Conservation (phyloP, 2,329 filamentous ascomycete genomes). For the Alternaria tenuissima region DNA sequence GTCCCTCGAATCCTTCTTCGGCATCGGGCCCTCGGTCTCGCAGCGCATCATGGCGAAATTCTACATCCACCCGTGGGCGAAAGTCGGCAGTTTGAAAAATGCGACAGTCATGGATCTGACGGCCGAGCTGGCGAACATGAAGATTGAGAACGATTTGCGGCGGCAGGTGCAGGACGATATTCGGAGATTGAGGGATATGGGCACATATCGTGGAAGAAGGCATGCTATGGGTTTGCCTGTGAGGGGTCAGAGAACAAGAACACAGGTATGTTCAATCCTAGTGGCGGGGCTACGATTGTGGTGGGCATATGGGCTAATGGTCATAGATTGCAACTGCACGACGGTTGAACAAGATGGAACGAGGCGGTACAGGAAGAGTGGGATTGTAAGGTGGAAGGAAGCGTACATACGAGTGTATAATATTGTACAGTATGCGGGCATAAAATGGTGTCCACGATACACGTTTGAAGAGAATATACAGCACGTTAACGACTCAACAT, state of each 20-base stretch:
- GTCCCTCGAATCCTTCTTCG: conserved; percentile 65
- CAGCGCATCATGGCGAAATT: conserved; percentile 84
- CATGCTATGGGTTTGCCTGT: conserved; percentile 95
- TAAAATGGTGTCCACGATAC: conserved; percentile 18
- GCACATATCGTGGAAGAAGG: conserved; percentile 83
- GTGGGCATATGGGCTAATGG: conserved; percentile 20
- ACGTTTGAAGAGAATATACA: conserved; percentile 5
- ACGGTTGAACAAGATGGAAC: conserved; percentile 66
- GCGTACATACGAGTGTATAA: conserved; percentile 31
- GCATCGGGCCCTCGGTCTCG: conserved; percentile 54
- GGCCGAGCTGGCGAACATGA: conserved; percentile 87
- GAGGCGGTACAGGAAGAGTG: conserved; percentile 52
- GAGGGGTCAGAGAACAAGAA: conserved; percentile 86
- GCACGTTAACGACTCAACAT: conserved; percentile 2
- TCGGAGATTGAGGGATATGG: conserved; percentile 84
- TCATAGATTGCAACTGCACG: conserved; percentile 65
- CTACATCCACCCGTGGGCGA: conserved; percentile 84
- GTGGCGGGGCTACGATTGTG: not conserved
- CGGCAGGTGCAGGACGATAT: conserved; percentile 86
- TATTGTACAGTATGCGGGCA: conserved; percentile 35
- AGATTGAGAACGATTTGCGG: conserved; percentile 87
- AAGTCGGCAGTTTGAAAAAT: conserved; percentile 75
- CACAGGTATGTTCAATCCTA: conserved; percentile 62
- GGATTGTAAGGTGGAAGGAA: conserved; percentile 32
- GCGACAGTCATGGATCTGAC: conserved; percentile 83